Evolutionary conservation across 2,329 filamentous ascomycete species (phyloP).

Genomic region (Sphaerulina musiva): DNA sequence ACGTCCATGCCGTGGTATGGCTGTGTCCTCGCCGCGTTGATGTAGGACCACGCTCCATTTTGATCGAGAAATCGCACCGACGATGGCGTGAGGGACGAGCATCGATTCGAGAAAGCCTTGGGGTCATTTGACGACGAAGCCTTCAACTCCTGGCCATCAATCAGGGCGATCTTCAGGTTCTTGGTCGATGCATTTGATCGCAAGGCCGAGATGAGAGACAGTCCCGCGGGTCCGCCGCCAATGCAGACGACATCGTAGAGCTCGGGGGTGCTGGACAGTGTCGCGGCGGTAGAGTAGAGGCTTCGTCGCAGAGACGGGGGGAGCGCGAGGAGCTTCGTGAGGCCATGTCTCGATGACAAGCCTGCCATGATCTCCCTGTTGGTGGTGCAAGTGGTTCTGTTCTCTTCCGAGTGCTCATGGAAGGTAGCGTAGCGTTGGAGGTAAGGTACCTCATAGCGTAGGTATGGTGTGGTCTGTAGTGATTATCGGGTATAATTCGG

Average conservation of each 20-base stretch:
- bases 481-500: background rate
- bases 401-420: no score
- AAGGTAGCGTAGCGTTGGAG: no score
- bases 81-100: constrained; percentile 85
- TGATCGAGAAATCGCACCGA: constrained; percentile 72
- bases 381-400: no score
- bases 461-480: no score
- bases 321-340: constrained; percentile 23
- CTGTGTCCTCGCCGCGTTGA: constrained; percentile 68
- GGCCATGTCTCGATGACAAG: constrained; percentile 2
- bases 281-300: constrained; percentile 23
- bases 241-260: constrained; percentile 52
- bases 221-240: constrained; percentile 23
- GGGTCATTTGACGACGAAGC: constrained; percentile 61
- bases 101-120: constrained; percentile 80
- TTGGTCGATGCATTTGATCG: constrained; percentile 46
- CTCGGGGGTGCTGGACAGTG: constrained; percentile 46
- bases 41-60: constrained; percentile 78
- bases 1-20: constrained; percentile 95
- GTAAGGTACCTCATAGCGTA: no score
- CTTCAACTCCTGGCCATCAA: constrained; percentile 80
- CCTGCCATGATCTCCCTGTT: background rate
- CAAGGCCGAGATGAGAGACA: constrained; percentile 31
- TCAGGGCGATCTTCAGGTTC: constrained; percentile 73
- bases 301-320: constrained; percentile 26